Conservation (phyloP, 352 stramenopile genomes). For the Hyaloperonospora brassicae region DNA sequence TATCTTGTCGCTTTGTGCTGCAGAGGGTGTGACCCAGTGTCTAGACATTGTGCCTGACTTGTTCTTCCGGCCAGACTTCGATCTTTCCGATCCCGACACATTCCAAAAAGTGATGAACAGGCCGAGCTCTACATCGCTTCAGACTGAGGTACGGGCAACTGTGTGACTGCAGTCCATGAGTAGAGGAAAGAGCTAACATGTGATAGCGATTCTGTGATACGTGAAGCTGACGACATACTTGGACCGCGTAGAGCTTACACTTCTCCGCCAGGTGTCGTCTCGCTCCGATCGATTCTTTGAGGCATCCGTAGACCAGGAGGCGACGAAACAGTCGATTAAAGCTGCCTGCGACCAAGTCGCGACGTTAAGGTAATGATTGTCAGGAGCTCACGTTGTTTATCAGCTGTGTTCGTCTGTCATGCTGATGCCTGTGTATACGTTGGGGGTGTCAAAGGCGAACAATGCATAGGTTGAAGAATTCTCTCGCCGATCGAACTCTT, state of each 20-base stretch:
- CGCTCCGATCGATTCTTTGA: conserved; percentile 83
- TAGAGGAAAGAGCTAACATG: not conserved
- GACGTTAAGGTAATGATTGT: conserved; percentile 48
- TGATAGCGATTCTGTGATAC: conserved; percentile 3
- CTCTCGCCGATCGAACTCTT: conserved; percentile 75
- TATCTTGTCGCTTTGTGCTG: conserved; percentile 6
- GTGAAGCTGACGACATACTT: conserved; percentile 65
- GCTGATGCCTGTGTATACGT: not conserved
- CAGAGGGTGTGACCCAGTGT: conserved; percentile 79
- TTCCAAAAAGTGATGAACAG: conserved; percentile 82
- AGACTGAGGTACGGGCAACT: conserved; percentile 49
- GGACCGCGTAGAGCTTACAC: conserved; percentile 78
- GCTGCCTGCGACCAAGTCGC: conserved; percentile 76
- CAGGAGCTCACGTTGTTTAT: no score
- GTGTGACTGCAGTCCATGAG: no score
- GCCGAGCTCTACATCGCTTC: conserved; percentile 39
- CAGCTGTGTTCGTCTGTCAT: conserved; percentile 1
- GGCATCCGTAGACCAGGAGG: conserved; percentile 73
- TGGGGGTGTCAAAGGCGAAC: conserved; percentile 36
- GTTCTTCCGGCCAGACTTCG: conserved; percentile 74
- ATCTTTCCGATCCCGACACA: conserved; percentile 61
- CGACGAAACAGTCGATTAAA: conserved; percentile 79
- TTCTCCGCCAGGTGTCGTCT: conserved; percentile 78
- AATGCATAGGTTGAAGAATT: conserved; percentile 74
- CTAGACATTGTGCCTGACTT: conserved; percentile 64